Evolutionary conservation across 441 rosid species (phyloP).

Genomic region (Adansonia rubrostipa): DNA sequence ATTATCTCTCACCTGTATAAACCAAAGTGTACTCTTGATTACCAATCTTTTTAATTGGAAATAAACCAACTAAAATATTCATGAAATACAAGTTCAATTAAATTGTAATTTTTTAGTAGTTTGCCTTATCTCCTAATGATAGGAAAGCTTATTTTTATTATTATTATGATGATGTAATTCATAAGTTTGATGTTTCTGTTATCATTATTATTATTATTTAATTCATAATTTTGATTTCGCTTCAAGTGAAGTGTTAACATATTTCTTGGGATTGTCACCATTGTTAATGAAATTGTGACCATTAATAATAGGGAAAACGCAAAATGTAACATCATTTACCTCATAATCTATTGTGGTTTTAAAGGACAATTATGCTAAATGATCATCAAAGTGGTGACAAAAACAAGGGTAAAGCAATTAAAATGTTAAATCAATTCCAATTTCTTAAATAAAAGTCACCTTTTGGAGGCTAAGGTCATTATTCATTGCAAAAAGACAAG

Average conservation of each 20-base stretch:
- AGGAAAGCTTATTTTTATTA: neutral
- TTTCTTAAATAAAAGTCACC: too few relatives aligned
- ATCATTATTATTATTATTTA: too few relatives aligned
- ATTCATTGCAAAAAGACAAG: too few relatives aligned
- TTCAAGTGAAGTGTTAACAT: neutral
- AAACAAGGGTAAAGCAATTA: too few relatives aligned
- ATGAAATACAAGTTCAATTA: neutral
- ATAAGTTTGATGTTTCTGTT: neutral
- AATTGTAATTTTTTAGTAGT: neutral
- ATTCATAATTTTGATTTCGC: neutral
- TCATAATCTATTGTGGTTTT: neutral
- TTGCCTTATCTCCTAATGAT: neutral
- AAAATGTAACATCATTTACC: conserved; percentile 1
- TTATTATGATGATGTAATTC: neutral
- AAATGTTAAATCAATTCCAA: too few relatives aligned
- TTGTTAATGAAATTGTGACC: neutral
- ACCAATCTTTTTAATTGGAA: neutral
- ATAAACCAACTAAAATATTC: neutral
- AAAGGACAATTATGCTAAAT: neutral
- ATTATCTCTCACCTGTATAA: neutral
- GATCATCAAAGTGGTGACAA: neutral
- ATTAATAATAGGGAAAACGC: neutral
- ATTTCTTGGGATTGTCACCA: neutral
- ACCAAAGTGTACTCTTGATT: neutral
- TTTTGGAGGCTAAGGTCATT: too few relatives aligned